phyloP scores from a whole-genome alignment of 2,329 filamentous ascomycete species.

The Cladosporium austrohemisphaericum region DNA sequence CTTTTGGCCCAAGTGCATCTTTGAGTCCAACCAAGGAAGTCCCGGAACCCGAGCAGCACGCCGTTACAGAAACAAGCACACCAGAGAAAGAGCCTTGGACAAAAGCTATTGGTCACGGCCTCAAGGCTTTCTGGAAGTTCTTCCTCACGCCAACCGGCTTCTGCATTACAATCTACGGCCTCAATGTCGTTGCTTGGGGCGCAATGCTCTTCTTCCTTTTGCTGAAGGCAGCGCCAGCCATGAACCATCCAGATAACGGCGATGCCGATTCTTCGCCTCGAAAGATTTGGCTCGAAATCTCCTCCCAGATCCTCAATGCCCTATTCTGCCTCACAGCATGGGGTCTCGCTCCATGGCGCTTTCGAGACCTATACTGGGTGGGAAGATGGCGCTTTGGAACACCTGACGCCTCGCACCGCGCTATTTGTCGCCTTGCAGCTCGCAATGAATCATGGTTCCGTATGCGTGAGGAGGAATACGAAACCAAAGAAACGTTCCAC shows the following conservation, averaged over 20 bases:
- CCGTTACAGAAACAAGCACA: slow-evolving; percentile 13
- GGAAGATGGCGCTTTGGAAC: slow-evolving; percentile 55
- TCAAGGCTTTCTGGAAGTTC: slow-evolving; percentile 67
- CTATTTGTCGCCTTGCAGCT: slow-evolving; percentile 8
- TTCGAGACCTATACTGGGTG: slow-evolving; percentile 70
- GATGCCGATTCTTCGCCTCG: slow-evolving; percentile 55
- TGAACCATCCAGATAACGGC: slow-evolving; percentile 49
- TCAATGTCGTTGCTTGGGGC: slow-evolving; percentile 84
- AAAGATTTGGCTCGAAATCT: slow-evolving; percentile 78
- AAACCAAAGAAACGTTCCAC: slow-evolving; percentile 30
- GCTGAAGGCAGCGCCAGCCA: slow-evolving; percentile 67
- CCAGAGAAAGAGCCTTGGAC: slow-evolving; percentile 50
- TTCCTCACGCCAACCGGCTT: slow-evolving; percentile 72
- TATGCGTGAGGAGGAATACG: slow-evolving; percentile 40
- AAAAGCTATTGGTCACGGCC: slow-evolving; percentile 55
- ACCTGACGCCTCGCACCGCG: slow-evolving; percentile 52
- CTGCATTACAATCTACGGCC: slow-evolving; percentile 70
- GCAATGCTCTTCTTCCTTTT: slow-evolving; percentile 86
- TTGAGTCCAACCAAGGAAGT: neutral
- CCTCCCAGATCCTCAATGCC: slow-evolving; percentile 77
- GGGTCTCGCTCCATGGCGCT: slow-evolving; percentile 75
- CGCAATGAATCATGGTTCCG: slow-evolving; percentile 14
- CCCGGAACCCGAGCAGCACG: neutral
- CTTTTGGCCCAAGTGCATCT: neutral
- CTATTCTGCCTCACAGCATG: slow-evolving; percentile 86